Conservation (phyloP, 2,329 filamentous ascomycete genomes). For the Fusarium papillatum region DNA sequence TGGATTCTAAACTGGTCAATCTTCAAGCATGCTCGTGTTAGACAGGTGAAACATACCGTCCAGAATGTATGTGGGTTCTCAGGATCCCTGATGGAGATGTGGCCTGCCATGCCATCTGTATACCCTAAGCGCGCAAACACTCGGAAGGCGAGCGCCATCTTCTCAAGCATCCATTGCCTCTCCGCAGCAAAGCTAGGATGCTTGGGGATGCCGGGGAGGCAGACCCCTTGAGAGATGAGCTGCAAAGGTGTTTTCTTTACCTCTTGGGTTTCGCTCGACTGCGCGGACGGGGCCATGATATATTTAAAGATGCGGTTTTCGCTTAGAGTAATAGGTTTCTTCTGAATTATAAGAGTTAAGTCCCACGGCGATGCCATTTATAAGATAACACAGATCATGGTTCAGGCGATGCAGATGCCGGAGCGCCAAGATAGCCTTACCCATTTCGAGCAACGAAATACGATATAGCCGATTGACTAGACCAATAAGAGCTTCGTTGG, state of each 20-base stretch:
- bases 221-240: not conserved
- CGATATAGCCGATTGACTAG: not conserved
- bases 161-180: not conserved
- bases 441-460: not conserved
- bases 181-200: not conserved
- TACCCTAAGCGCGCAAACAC: not conserved
- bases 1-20: not conserved
- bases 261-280: not conserved
- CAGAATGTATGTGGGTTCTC: not conserved
- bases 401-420: not conserved
- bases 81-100: not conserved
- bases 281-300: not conserved
- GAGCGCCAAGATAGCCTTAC: not conserved
- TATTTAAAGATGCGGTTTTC: not conserved
- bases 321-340: too few species aligned
- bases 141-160: not conserved
- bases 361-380: not conserved
- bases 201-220: not conserved
- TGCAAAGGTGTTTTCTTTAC: not conserved
- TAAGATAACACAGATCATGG: not conserved
- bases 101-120: not conserved
- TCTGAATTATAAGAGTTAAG: too few species aligned
- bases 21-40: too few species aligned
- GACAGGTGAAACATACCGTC: too few species aligned
- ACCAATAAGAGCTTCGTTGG: not conserved